These are phyloP conservation scores for Rhodosporidiobolus sp. DNA, from an alignment of 768 basidiomycete species.

Conservation along the genomic window DNA sequence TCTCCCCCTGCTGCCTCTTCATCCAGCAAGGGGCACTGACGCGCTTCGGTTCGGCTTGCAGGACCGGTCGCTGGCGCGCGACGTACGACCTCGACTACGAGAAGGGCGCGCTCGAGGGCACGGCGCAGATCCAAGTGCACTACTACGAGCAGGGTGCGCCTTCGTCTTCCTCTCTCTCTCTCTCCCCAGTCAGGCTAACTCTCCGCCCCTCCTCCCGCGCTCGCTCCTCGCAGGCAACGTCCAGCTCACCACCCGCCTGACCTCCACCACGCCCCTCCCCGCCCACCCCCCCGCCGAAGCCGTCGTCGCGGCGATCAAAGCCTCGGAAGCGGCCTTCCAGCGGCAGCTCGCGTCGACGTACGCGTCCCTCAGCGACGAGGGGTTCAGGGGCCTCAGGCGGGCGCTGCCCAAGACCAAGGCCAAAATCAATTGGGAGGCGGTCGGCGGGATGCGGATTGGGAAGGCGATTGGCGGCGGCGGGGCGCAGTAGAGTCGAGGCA, in stretches of 20 bases:
- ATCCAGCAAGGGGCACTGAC: neutral
- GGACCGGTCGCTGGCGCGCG: constrained; percentile 95
- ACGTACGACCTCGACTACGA: constrained; percentile 72
- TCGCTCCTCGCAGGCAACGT: constrained; percentile 58
- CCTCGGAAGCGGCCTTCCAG: constrained; percentile 79
- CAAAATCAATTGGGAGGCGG: constrained; percentile 96
- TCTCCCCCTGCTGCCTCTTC: no score
- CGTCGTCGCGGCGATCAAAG: constrained; percentile 69
- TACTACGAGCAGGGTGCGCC: constrained; percentile 85
- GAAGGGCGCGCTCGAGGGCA: constrained; percentile 55
- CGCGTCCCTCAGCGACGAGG: constrained; percentile 84
- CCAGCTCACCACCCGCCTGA: constrained; percentile 75
- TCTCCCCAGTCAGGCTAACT: neutral
- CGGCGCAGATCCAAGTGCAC: constrained; percentile 83
- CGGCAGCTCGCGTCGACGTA: constrained; percentile 74
- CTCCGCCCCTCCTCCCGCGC: neutral
- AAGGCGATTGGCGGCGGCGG: constrained; percentile 4
- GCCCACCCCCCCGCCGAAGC: constrained; percentile 62
- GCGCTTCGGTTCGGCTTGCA: constrained; percentile 46
- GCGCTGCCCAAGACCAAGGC: constrained; percentile 87
- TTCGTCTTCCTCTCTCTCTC: constrained; percentile 57
- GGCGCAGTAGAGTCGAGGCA: neutral
- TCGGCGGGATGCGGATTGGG: constrained; percentile 46
- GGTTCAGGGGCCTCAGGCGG: constrained; percentile 83
- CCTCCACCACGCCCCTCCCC: constrained; percentile 56